Base-by-base conservation (phyloP, 2,329 filamentous ascomycete species). In the Ceratocystis ficicola region DNA sequence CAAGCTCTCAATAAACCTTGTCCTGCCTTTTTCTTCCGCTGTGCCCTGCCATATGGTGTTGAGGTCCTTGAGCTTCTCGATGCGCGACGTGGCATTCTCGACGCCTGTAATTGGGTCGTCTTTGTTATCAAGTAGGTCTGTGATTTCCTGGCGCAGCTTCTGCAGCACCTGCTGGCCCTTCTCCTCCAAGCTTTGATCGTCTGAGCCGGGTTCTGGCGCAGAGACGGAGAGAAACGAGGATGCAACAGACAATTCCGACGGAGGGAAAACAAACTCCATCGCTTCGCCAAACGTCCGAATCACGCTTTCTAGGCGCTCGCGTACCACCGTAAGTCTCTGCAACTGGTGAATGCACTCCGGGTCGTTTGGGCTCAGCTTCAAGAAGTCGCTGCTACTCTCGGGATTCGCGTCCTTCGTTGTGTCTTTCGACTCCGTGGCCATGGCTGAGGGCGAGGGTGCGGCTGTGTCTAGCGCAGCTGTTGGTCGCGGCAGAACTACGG, bases 21-120 rank as follows among this genome's bases (percentile, higher is more conserved):
- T 77, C 64, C 94, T 80, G 5, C 90, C 90, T 76, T 89, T 95
- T 74, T 97, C 94, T 76, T 99, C 94, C 0, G 89, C 88, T 1
- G 94, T 96, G n/a, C 91, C 91, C 73, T 88, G 93, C 92, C 94
- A 99, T 25, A 99, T 86, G n/a, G 77, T 77, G 3, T 85, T 84
- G 69, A 97, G 76, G 69, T 86, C 82, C 72, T 90, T 86, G 66
- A 97, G 79, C 72, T 89, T 85, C 72, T 90, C 86, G 15, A 97
- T 86, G 57, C 89, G 80, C 65, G 81, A 80, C 12, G 83, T 83
- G 0, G 94, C 94, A 66, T 86, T 85, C 69, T 89, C 86, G 7
- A 94, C 79, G 17, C 89, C 89, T 57, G 81, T 80, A 12, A 86
- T 78, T 0, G 84, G 81, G 57, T 87, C 85, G 0, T 79, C 76